Conservation (phyloP, 192 early-diverging fungal genomes). For the Chytriomyces hyalinus region DNA sequence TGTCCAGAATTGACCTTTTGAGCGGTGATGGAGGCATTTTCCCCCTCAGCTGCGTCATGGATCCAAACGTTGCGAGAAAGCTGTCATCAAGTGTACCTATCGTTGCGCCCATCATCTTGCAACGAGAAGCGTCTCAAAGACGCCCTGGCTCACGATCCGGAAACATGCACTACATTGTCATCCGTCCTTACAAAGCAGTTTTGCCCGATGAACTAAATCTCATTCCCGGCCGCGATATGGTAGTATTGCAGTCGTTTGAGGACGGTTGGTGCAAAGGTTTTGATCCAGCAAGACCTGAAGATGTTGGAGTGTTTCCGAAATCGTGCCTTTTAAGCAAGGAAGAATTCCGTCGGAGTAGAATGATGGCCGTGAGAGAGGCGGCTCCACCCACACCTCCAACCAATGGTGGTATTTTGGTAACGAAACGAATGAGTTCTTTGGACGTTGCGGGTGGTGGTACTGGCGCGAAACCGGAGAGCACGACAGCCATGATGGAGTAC, state of each 20-base stretch:
- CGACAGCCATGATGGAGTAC: not conserved
- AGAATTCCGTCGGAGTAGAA: constrained; percentile 39
- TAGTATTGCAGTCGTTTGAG: constrained; percentile 44
- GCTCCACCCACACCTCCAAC: constrained; percentile 29
- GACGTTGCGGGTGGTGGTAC: no score
- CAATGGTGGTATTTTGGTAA: constrained; percentile 34
- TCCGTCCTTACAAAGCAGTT: constrained; percentile 38
- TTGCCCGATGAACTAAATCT: constrained; percentile 44
- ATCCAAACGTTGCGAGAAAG: not conserved
- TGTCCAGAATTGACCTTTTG: constrained; percentile 12
- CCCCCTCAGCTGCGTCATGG: constrained; percentile 43
- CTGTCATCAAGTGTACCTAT: not conserved
- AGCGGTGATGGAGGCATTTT: constrained; percentile 42
- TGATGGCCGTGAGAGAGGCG: constrained; percentile 39
- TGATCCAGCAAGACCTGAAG: constrained; percentile 4
- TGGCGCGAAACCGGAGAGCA: not conserved
- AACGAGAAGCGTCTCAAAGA: not conserved
- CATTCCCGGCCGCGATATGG: constrained; percentile 30
- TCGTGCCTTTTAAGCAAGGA: constrained; percentile 29
- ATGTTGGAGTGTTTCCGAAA: constrained; percentile 44
- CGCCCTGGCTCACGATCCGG: no score
- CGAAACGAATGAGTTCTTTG: not conserved
- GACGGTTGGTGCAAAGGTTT: constrained; percentile 48
- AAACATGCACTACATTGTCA: constrained; percentile 13
- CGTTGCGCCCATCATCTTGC: not conserved